Evolutionary conservation across 805 yeast genomes (phyloP).

Genomic region (Candida railenensis): DNA sequence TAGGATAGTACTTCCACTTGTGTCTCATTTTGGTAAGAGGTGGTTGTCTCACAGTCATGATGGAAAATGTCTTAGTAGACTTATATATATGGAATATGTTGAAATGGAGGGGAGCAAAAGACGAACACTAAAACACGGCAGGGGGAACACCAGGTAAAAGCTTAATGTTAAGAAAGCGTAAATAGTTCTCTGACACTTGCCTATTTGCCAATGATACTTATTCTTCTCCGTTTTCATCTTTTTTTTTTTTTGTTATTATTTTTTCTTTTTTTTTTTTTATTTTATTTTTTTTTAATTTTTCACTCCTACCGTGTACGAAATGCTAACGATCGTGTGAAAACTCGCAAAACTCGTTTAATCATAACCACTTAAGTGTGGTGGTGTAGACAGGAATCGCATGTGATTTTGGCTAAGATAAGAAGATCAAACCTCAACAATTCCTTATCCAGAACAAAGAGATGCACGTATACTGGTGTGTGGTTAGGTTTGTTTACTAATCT

Average conservation of each 20-base stretch:
- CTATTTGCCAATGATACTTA: background rate
- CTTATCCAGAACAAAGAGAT: too few species aligned
- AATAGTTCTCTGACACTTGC: too few species aligned
- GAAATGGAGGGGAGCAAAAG: background rate
- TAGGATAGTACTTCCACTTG: conserved; percentile 1
- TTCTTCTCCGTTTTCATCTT: background rate
- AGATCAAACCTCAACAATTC: too few species aligned
- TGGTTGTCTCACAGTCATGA: background rate
- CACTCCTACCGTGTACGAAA: background rate
- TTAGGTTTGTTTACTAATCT: too few species aligned
- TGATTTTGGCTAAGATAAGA: too few species aligned
- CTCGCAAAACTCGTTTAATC: background rate
- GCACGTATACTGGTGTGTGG: too few species aligned
- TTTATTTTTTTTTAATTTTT: background rate
- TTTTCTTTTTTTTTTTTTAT: background rate
- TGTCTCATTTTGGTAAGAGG: background rate
- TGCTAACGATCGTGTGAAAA: background rate
- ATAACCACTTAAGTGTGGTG: too few species aligned
- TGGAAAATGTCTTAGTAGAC: background rate
- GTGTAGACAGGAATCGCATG: background rate
- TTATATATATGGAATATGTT: background rate
- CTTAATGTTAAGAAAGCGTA: too few species aligned
- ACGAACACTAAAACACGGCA: background rate
- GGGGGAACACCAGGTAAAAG: too few species aligned
- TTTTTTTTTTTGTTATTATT: background rate